A percentile compares a stretch with the other conserved stretches of the same genome.
Conservation (phyloP, 108 stramenopile species). For the Poteriospumella lacustris region DNA sequence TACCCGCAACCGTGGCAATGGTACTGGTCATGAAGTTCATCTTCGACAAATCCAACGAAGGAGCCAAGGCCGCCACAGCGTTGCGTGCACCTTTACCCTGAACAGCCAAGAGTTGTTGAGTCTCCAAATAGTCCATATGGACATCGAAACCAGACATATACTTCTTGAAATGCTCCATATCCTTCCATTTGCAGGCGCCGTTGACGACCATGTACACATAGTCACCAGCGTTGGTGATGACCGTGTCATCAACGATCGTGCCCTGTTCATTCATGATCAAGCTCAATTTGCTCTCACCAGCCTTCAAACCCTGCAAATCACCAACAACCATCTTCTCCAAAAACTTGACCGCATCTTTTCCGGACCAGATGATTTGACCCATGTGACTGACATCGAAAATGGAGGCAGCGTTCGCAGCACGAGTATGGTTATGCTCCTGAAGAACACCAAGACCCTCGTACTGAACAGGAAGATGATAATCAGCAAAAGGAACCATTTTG, state of each 20-base stretch:
- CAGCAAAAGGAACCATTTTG: slow-evolving; percentile 96
- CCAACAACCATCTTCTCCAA: slow-evolving; percentile 83
- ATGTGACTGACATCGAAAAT: slow-evolving; percentile 98
- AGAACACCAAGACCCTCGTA: slow-evolving; percentile 89
- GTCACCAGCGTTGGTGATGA: slow-evolving; percentile 84
- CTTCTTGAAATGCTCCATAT: slow-evolving; percentile 72
- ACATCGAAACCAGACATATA: slow-evolving; percentile 41
- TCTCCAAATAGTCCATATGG: slow-evolving; percentile 40
- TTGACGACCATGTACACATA: slow-evolving; percentile 95
- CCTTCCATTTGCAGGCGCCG: slow-evolving; percentile 90
- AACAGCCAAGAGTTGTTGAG: slow-evolving; percentile 59
- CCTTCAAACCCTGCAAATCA: slow-evolving; percentile 71
- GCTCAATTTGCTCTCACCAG: slow-evolving; percentile 66
- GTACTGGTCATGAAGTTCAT: slow-evolving; percentile 91
- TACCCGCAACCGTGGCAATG: slow-evolving; percentile 73
- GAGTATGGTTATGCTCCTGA: slow-evolving; percentile 89
- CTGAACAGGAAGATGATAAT: slow-evolving; percentile 93
- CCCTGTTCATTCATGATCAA: slow-evolving; percentile 85
- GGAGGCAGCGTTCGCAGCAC: slow-evolving; percentile 65
- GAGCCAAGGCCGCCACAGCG: slow-evolving; percentile 49
- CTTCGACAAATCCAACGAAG: slow-evolving; percentile 65
- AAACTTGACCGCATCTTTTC: slow-evolving; percentile 78
- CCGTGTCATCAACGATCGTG: slow-evolving; percentile 94
- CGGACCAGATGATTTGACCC: slow-evolving; percentile 91
- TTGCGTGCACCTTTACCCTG: slow-evolving; percentile 38